Evolutionary conservation across 305 asterid species (phyloP).

Genomic region (Rubia tinctorum): DNA sequence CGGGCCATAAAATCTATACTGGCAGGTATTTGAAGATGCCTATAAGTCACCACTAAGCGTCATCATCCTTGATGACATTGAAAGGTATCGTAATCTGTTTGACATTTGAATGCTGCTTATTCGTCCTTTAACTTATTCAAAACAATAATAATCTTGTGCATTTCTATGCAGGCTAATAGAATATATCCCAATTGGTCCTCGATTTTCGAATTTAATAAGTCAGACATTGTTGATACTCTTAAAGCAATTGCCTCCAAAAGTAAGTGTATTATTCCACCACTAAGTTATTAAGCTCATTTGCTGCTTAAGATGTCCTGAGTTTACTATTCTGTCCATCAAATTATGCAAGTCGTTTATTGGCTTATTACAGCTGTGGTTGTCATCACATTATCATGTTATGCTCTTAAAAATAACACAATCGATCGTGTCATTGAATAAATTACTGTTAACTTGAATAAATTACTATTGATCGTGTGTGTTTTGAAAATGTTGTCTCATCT

Average conservation of each 20-base stretch:
- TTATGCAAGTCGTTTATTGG: neutral
- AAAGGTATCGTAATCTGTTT: slow-evolving; percentile 54
- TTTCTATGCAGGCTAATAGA: slow-evolving; percentile 66
- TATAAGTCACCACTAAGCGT: slow-evolving; percentile 93
- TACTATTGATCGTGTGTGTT: neutral
- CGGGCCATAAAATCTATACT: slow-evolving; percentile 22
- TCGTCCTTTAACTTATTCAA: slow-evolving; percentile 14
- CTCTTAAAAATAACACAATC: neutral
- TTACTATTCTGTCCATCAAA: neutral
- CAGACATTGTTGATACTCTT: slow-evolving; percentile 95
- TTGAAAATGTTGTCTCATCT: slow-evolving; percentile 1
- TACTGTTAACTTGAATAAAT: neutral
- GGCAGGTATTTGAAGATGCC: slow-evolving; percentile 97
- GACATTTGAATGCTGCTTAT: slow-evolving; percentile 22
- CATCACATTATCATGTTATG: neutral
- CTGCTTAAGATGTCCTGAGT: neutral
- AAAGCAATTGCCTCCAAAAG: slow-evolving; percentile 94
- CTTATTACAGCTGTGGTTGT: neutral
- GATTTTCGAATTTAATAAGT: slow-evolving; percentile 89
- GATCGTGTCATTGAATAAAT: neutral
- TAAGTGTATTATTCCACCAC: slow-evolving; percentile 24
- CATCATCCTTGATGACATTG: slow-evolving; percentile 91
- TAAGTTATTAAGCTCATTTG: slow-evolving; percentile 4
- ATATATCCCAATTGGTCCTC: slow-evolving; percentile 93
- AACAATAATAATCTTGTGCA: slow-evolving; percentile 18